These are phyloP conservation scores for Coemansia aciculifera DNA, from an alignment of 192 early-diverging fungal genomes.

Conservation along the genomic window DNA sequence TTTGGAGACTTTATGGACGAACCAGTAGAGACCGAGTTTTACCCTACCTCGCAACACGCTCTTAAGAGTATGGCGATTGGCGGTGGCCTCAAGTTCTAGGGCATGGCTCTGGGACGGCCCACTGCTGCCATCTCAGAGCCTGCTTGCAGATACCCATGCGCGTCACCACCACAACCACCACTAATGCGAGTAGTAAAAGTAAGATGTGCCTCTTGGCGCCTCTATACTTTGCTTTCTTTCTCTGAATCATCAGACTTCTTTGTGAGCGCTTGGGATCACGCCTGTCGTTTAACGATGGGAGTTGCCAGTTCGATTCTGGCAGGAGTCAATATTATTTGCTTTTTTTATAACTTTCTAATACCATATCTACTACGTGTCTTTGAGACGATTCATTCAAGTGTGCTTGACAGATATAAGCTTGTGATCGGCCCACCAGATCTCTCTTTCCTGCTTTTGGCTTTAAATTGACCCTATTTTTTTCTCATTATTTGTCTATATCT, in stretches of 20 bases:
- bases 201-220: not conserved
- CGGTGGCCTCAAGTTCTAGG: conserved; percentile 34
- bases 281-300: conserved; percentile 18
- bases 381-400: not conserved
- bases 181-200: not conserved
- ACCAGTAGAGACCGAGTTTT: conserved; percentile 34
- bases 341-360: not conserved
- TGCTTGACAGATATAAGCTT: not conserved
- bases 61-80: conserved; percentile 40
- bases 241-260: conserved; percentile 35
- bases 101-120: not conserved
- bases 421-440: too few relatives aligned
- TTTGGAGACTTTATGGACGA: conserved; percentile 49
- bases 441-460: not conserved
- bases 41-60: conserved; percentile 36
- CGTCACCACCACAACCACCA: conserved; percentile 3
- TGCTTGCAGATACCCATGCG: conserved; percentile 10
- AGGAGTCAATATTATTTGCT: conserved; percentile 28
- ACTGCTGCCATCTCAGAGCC: conserved; percentile 6
- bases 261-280: conserved; percentile 57
- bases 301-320: conserved; percentile 57
- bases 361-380: not conserved
- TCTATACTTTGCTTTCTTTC: not conserved
- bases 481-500: not conserved
- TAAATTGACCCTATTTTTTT: not conserved